Evolutionary conservation across 2,329 filamentous ascomycete genomes (phyloP), one percentile per base, ranked within the genome.

Genomic region (Aspergillus quadrilineatus): DNA sequence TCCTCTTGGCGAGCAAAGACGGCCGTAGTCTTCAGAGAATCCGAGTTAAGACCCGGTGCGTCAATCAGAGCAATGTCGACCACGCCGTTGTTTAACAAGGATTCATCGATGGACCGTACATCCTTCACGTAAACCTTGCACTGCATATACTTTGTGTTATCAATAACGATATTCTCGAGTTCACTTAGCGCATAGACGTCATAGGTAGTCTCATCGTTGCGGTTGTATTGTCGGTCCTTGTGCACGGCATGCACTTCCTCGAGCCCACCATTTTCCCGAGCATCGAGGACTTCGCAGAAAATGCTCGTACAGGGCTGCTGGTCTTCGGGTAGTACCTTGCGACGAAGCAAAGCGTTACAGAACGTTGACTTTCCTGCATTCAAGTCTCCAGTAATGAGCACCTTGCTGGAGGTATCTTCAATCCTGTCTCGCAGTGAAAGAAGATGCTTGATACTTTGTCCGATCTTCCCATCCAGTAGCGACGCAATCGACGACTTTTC

Each of bases 341-440:
- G 86, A 59, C 94, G 88, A 41, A 99, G 77, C 2, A 99, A 79
- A n/a, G 94, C 94, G 74, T 99, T 99, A 78, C 94, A 99, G 67
- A 99, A 99, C 0, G 94, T 99, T 4, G 94, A 99, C 72, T 99
- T 99, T 69, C 94, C 94, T 7, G 94, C 93, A 69, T 99, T 99
- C 53, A 99, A 76, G 71, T 99, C 94, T 68, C 94, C 94, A 0
- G 94, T 99, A 15, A 99, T 87, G 56, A 99, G 77, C 1, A 99
- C 94, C 73, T 99, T 99, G 76, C 93, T 97, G 4, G 93, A 90
- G 0, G 91, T 97, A 73, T 99, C 94, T 71, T 97, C 94, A 60
- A 99, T 99, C 52, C 94, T 87, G 63, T 97, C 94, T 58, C 92
- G 87, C 34, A 99, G 80, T 0, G 90, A 86, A 55, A 90, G 82